These are phyloP conservation scores for Tetrahymena malaccensis DNA, from an alignment of 73 alveolate species.

Conservation along the genomic window DNA sequence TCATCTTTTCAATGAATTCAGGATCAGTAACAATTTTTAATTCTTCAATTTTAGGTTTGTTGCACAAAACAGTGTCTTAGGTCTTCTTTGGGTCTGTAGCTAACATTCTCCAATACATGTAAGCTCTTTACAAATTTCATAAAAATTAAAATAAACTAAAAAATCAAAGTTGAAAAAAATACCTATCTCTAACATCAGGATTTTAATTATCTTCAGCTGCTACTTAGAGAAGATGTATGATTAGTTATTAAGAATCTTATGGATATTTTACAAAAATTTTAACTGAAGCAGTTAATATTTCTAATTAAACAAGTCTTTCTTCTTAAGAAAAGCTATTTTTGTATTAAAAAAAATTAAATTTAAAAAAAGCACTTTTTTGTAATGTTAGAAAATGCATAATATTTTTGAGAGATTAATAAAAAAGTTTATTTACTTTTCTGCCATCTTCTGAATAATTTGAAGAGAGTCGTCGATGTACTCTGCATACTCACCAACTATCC, in stretches of 20 bases:
- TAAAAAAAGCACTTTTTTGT: too few species aligned
- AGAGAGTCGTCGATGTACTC: constrained; percentile 39
- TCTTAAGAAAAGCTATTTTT: constrained; percentile 28
- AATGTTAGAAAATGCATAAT: too few species aligned
- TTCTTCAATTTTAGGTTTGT: background rate
- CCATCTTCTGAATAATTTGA: constrained; percentile 39
- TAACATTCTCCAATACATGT: constrained; percentile 66
- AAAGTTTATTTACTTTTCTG: constrained; percentile 10
- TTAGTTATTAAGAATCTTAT: constrained; percentile 24
- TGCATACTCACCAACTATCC: constrained; percentile 35
- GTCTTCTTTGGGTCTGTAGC: constrained; percentile 64
- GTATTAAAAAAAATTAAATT: too few species aligned
- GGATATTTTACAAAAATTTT: constrained; percentile 37
- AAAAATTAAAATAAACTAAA: background rate
- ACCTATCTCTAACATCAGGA: constrained; percentile 69
- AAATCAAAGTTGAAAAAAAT: background rate
- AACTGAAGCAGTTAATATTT: constrained; percentile 28
- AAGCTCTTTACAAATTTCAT: constrained; percentile 24
- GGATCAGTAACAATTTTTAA: background rate
- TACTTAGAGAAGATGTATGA: constrained; percentile 34
- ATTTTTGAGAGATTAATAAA: too few species aligned
- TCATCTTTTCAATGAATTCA: background rate
- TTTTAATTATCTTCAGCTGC: constrained; percentile 48
- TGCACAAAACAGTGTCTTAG: constrained; percentile 51
- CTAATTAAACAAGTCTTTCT: constrained; percentile 51